These are phyloP conservation scores for Exidia glandulosa DNA, from an alignment of 768 basidiomycete genomes.

Conservation along the genomic window DNA sequence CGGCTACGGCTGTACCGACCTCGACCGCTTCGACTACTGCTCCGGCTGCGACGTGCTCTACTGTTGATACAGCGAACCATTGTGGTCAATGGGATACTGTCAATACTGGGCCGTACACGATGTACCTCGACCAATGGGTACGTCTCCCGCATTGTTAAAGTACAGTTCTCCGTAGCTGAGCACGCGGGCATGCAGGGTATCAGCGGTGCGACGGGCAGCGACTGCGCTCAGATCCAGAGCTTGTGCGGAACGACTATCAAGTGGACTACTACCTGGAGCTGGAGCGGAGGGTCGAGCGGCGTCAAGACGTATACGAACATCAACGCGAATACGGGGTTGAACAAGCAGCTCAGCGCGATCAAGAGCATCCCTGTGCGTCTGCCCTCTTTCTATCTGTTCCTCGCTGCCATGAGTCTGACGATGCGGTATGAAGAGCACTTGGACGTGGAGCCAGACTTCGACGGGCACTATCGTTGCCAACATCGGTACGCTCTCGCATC, in stretches of 20 bases:
- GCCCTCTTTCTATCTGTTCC: background rate
- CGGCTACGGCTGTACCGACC: background rate
- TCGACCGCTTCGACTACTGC: background rate
- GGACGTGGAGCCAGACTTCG: conserved; percentile 43
- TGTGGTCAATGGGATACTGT: conserved; percentile 45
- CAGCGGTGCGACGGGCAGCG: conserved; percentile 23
- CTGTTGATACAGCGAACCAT: background rate
- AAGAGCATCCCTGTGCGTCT: conserved; percentile 40
- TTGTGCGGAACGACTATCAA: conserved; percentile 29
- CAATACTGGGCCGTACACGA: conserved; percentile 32
- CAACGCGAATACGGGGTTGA: conserved; percentile 29
- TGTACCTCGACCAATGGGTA: conserved; percentile 42
- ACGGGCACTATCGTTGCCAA: conserved; percentile 37
- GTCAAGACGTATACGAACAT: conserved; percentile 57
- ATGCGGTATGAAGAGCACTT: conserved; percentile 28
- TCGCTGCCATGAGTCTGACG: background rate
- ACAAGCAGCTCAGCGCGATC: conserved; percentile 44
- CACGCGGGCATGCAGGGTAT: conserved; percentile 23
- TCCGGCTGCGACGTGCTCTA: background rate
- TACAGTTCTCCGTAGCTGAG: conserved; percentile 4
- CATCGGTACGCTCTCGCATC: background rate
- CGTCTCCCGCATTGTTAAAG: background rate
- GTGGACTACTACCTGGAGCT: conserved; percentile 45
- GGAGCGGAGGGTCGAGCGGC: conserved; percentile 34
- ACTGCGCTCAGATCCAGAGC: conserved; percentile 38